Evolutionary conservation across 2,329 filamentous ascomycete genomes (phyloP), one percentile per base, ranked within the genome.

Genomic region (Rutstroemia sp.): DNA sequence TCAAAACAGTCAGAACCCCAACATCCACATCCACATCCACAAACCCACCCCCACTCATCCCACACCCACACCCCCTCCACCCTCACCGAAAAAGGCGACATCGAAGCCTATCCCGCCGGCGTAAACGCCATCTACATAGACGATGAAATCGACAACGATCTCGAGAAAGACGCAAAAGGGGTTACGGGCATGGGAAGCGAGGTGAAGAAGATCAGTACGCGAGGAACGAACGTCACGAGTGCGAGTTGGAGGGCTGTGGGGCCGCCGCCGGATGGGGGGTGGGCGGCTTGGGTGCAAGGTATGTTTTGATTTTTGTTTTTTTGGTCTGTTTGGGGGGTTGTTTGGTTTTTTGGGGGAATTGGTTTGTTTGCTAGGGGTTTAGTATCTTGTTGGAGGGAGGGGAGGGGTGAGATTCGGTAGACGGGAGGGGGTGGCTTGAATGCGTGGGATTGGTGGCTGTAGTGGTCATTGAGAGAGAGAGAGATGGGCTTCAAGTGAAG

Each of bases 261-360:
- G 14, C 68, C 67, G 23, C 65, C 65, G 25, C 66, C 66, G 17
- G 66, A 69, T 62, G 67, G 68, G 17, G 68, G 68, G 1, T 56
- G 38, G 42, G 42, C 34, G n/a, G 67, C 62, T 27, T 69, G 67
- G 68, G 57, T 56, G 8, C 65, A 67, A 59, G 65, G 66, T 66
- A n/a, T 16, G 51, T 53, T 14, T 39, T 34, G 42, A 3, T 36
- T 49, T 40, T 40, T 14, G 48, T 40, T 39, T 23, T 42, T 40
- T 30, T 16, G 10, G 7, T 17, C 0, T 14, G 10, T 40, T 6
- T 23, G 23, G 23, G 3, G 23, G 23, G 4, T 23, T 23, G 19
- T 23, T 23, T 23, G 23, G 4, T 23, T 23, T 23, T 2, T 4
- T 23, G 2, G 21, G 21, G 21, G 21, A 23, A 23, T 23, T 23